phyloP scores from a whole-genome alignment of 2,329 filamentous ascomycete genomes.

The Iodosphaeria phyllophila region DNA sequence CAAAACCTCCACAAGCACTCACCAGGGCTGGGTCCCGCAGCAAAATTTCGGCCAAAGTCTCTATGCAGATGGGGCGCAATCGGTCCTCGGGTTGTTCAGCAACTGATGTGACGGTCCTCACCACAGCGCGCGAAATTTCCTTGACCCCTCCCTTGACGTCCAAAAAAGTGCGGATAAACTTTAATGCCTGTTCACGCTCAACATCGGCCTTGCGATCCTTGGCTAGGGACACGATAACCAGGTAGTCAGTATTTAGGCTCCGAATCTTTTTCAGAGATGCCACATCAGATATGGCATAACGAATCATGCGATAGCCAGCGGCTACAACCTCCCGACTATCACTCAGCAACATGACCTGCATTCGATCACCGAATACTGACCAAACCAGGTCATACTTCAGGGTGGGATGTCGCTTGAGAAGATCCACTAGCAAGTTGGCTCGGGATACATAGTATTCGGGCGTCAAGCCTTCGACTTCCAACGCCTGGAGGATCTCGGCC shows the following conservation, averaged over 20 bases:
- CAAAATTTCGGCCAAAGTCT: constrained; percentile 84
- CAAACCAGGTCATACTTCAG: constrained; percentile 94
- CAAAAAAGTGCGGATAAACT: constrained; percentile 86
- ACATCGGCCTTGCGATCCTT: constrained; percentile 96
- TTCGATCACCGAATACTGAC: constrained; percentile 82
- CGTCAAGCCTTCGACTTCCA: constrained; percentile 74
- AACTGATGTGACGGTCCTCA: constrained; percentile 77
- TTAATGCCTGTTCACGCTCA: constrained; percentile 89
- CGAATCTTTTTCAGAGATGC: constrained; percentile 80
- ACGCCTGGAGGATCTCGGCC: constrained; percentile 72
- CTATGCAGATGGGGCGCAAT: constrained; percentile 72
- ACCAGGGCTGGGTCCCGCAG: constrained; percentile 69
- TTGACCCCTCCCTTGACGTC: constrained; percentile 85
- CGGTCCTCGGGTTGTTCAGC: constrained; percentile 76
- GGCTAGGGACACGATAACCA: constrained; percentile 79
- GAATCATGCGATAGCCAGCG: constrained; percentile 79
- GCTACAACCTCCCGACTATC: constrained; percentile 92
- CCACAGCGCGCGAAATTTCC: constrained; percentile 73
- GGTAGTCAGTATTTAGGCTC: constrained; percentile 72
- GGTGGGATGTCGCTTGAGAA: constrained; percentile 86
- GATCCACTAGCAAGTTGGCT: constrained; percentile 80
- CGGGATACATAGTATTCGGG: constrained; percentile 91
- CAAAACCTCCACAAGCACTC: constrained; percentile 67
- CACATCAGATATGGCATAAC: constrained; percentile 86
- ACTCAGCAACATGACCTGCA: constrained; percentile 91